Evolutionary conservation across 2,329 filamentous ascomycete species (phyloP).

Genomic region (Ambrosiella beaveri): DNA sequence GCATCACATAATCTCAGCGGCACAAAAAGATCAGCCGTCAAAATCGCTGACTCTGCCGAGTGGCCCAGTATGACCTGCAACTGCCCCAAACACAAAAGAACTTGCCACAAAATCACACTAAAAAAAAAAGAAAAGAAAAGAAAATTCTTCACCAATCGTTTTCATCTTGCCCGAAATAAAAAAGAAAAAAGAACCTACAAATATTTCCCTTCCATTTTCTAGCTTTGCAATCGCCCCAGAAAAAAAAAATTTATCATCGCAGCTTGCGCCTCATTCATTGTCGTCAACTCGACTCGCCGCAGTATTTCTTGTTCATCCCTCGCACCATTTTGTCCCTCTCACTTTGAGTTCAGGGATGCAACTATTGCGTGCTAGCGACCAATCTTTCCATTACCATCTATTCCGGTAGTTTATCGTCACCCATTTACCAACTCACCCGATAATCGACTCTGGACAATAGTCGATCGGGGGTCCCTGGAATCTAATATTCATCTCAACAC

Average conservation of each 20-base stretch:
- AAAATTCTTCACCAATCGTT: too few relatives aligned
- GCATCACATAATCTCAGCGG: not conserved
- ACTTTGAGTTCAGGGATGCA: not conserved
- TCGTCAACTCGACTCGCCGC: not conserved
- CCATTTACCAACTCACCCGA: too few relatives aligned
- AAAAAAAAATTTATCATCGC: not conserved
- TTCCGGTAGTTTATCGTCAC: not conserved
- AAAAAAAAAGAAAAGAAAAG: too few relatives aligned
- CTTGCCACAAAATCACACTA: not conserved
- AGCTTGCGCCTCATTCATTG: not conserved
- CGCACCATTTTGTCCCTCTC: not conserved
- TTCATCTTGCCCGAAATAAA: too few relatives aligned
- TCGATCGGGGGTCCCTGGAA: too few relatives aligned
- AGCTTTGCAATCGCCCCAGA: too few relatives aligned
- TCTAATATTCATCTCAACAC: not conserved
- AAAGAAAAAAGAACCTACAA: too few relatives aligned
- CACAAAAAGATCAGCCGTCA: not conserved
- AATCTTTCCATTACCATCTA: not conserved
- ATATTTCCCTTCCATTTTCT: too few relatives aligned
- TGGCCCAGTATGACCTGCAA: not conserved
- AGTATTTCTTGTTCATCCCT: not conserved
- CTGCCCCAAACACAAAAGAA: not conserved
- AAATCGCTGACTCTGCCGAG: not conserved
- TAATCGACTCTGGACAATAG: too few relatives aligned
- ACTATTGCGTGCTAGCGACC: not conserved